Evolutionary conservation across 208 protist species (phyloP).

Genomic region (Cochliopodium minus): DNA sequence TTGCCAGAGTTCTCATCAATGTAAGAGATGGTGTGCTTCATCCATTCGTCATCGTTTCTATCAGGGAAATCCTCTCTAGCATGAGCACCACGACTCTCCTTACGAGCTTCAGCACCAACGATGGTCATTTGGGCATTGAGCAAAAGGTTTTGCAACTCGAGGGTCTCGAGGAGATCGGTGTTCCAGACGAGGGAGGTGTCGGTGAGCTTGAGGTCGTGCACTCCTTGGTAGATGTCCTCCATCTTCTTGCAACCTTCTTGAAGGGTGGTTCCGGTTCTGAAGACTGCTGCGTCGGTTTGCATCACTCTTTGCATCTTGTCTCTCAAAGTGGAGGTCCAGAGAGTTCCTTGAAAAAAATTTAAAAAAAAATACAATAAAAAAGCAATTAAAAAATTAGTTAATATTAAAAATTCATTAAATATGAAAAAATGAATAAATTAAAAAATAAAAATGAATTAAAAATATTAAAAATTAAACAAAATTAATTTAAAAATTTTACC

Average conservation of each 20-base stretch:
- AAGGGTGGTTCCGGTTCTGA: conserved; percentile 72
- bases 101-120: conserved; percentile 67
- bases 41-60: conserved; percentile 90
- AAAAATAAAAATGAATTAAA: too few relatives aligned
- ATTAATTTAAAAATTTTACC: conserved; percentile 57
- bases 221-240: conserved; percentile 68
- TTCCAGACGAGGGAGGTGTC: conserved; percentile 85
- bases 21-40: conserved; percentile 94
- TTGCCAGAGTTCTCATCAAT: conserved; percentile 66
- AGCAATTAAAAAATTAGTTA: too few relatives aligned
- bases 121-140: conserved; percentile 79
- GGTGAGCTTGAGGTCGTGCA: conserved; percentile 68
- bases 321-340: conserved; percentile 62
- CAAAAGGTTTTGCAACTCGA: conserved; percentile 95
- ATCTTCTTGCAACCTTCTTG: conserved; percentile 68
- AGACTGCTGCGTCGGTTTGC: conserved; percentile 87
- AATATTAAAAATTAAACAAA: neutral
- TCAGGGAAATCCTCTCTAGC: conserved; percentile 85
- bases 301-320: conserved; percentile 88
- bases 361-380: too few relatives aligned
- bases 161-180: conserved; percentile 90
- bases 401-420: too few relatives aligned
- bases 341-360: conserved; percentile 14
- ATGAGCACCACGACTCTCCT: conserved; percentile 87
- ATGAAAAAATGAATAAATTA: too few relatives aligned